These are phyloP conservation scores for Solanum boliviense DNA, from an alignment of 257 asterid genomes.

Conservation along the genomic window DNA sequence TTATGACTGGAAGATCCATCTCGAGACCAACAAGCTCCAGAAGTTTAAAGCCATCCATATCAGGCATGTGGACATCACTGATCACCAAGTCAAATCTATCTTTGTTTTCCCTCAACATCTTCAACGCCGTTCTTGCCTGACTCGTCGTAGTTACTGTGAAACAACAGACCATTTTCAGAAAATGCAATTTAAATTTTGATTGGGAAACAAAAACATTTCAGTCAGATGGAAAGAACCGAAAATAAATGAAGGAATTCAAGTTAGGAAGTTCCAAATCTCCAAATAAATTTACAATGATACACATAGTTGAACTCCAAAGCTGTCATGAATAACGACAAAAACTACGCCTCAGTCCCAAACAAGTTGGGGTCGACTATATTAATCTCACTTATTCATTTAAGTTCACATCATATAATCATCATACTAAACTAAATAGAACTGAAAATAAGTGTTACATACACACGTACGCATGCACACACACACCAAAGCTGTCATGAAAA, in stretches of 20 bases:
- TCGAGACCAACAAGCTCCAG: conserved; percentile 83
- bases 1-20: conserved; percentile 85
- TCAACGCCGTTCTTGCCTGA: conserved; percentile 59
- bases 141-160: conserved; percentile 49
- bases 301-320: background rate
- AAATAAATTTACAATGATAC: background rate
- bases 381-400: background rate
- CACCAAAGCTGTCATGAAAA: background rate
- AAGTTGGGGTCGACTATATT: background rate
- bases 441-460: background rate
- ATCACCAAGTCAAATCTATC: conserved; percentile 70
- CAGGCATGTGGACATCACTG: conserved; percentile 92
- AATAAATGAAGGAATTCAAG: background rate
- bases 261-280: background rate
- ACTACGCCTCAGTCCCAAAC: background rate
- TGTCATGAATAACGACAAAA: background rate
- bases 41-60: conserved; percentile 88
- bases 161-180: background rate
- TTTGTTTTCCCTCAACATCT: conserved; percentile 58
- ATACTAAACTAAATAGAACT: background rate
- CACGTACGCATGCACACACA: background rate
- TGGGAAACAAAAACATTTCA: background rate
- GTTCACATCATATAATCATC: background rate
- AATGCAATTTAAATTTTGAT: background rate
- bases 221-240: background rate